phyloP scores from a whole-genome alignment of 2,329 filamentous ascomycete species.

The Pseudocercospora eumusae region DNA sequence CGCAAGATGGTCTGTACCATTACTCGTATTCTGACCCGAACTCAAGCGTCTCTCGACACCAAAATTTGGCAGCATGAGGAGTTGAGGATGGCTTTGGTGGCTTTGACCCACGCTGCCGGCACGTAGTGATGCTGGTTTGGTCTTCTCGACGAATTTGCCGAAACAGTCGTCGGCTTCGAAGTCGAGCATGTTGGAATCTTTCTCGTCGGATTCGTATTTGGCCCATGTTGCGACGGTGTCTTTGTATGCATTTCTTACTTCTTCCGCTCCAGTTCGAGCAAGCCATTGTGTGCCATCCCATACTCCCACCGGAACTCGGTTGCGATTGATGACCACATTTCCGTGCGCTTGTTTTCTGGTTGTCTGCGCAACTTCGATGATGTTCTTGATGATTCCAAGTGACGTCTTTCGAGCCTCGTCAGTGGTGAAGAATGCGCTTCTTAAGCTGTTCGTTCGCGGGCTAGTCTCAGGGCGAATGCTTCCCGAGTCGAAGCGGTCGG shows the following conservation, averaged over 20 bases:
- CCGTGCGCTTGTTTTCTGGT: slow-evolving; percentile 24
- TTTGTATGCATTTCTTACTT: slow-evolving; percentile 80
- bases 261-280: slow-evolving; percentile 73
- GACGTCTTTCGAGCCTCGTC: slow-evolving; percentile 64
- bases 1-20: slow-evolving; percentile 7
- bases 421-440: slow-evolving; percentile 61
- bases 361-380: slow-evolving; percentile 75
- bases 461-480: slow-evolving; percentile 45
- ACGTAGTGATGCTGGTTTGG: slow-evolving; percentile 26
- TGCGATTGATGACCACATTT: slow-evolving; percentile 42
- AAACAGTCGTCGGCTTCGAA: slow-evolving; percentile 31
- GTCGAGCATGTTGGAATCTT: slow-evolving; percentile 33
- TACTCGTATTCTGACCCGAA: slow-evolving; percentile 25
- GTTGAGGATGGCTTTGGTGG: slow-evolving; percentile 30
- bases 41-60: slow-evolving; percentile 27
- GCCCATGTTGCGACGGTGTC: slow-evolving; percentile 85
- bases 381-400: slow-evolving; percentile 76
- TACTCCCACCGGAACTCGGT: slow-evolving; percentile 70
- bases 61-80: slow-evolving; percentile 28
- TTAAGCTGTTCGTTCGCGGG: slow-evolving; percentile 51
- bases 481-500: slow-evolving; percentile 38
- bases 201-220: slow-evolving; percentile 37
- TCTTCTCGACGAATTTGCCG: slow-evolving; percentile 27
- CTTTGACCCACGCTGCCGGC: slow-evolving; percentile 26
- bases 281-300: slow-evolving; percentile 99